Percentiles rank a stretch among this genome's conserved stretches.
phyloP scores from a whole-genome alignment of 2,329 filamentous ascomycete species.

The Epichloe scottii region DNA sequence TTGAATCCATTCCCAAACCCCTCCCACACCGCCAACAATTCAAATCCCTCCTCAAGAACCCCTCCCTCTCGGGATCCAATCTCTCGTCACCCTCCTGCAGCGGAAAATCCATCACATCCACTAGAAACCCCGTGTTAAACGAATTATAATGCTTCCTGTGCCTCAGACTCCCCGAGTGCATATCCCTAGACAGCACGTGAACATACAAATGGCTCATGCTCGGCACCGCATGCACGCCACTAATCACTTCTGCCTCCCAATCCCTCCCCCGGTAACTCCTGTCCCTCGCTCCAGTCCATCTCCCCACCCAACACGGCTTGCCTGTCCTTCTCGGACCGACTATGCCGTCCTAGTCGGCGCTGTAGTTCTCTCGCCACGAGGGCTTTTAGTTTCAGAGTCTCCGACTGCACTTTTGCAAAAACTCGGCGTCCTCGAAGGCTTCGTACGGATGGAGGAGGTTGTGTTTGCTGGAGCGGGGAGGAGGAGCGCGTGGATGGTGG shows the following conservation, averaged over 20 bases:
- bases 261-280: slow-evolving; percentile 57
- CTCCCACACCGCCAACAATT: slow-evolving; percentile 73
- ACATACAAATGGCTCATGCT: slow-evolving; percentile 90
- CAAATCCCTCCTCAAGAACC: slow-evolving; percentile 54
- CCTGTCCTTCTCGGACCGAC: slow-evolving; percentile 48
- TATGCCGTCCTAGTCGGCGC: slow-evolving; percentile 51
- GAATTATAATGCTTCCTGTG: slow-evolving; percentile 86
- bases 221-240: slow-evolving; percentile 76
- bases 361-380: slow-evolving; percentile 66
- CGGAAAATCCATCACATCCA: slow-evolving; percentile 69
- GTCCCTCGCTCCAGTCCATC: slow-evolving; percentile 12
- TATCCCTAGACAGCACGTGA: slow-evolving; percentile 74
- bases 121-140: slow-evolving; percentile 76
- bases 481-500: slow-evolving; percentile 74
- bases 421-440: slow-evolving; percentile 57
- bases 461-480: slow-evolving; percentile 54
- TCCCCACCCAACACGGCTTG: slow-evolving; percentile 54
- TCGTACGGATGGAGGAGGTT: slow-evolving; percentile 61
- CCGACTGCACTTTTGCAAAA: slow-evolving; percentile 51
- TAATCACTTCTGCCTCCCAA: slow-evolving; percentile 61
- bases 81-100: slow-evolving; percentile 52
- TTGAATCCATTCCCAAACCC: slow-evolving; percentile 64
- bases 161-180: slow-evolving; percentile 58
- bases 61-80: slow-evolving; percentile 39
- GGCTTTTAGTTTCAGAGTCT: slow-evolving; percentile 46